Conservation (phyloP, 2,329 filamentous ascomycete species). For the Monilinia aucupariae region DNA sequence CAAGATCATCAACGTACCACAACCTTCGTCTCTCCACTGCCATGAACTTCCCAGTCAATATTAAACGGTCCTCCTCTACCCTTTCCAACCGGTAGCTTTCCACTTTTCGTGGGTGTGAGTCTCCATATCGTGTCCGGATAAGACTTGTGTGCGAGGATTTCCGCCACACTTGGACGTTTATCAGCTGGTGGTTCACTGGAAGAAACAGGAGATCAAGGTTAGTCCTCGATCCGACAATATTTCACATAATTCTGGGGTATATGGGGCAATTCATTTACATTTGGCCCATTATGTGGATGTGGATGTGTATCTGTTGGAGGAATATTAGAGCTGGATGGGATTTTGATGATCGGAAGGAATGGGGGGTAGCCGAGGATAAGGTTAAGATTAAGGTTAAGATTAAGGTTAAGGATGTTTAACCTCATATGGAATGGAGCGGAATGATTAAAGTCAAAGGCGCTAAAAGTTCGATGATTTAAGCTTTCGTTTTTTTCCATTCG, state of each 20-base stretch:
- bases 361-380: too few species aligned
- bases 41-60: slow-evolving; percentile 76
- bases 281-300: slow-evolving; percentile 6
- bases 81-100: slow-evolving; percentile 58
- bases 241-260: not conserved
- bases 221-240: not conserved
- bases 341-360: not conserved
- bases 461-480: not conserved
- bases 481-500: not conserved
- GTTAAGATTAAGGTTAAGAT: too few species aligned
- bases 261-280: not conserved
- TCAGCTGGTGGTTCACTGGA: slow-evolving; percentile 11
- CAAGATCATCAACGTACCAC: slow-evolving; percentile 46
- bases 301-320: not conserved
- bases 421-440: too few species aligned
- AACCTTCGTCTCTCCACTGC: slow-evolving; percentile 64
- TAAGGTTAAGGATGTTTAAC: too few species aligned
- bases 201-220: slow-evolving; percentile 2
- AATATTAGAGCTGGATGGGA: not conserved
- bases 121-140: slow-evolving; percentile 63
- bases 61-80: slow-evolving; percentile 69
- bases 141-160: slow-evolving; percentile 60
- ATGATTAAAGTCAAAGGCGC: too few species aligned
- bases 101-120: slow-evolving; percentile 59
- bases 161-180: slow-evolving; percentile 42